Evolutionary conservation across 1,284 basidiomycete species (phyloP), one percentile per base, ranked within the genome.

Genomic region (Apiotrichum sp.): DNA sequence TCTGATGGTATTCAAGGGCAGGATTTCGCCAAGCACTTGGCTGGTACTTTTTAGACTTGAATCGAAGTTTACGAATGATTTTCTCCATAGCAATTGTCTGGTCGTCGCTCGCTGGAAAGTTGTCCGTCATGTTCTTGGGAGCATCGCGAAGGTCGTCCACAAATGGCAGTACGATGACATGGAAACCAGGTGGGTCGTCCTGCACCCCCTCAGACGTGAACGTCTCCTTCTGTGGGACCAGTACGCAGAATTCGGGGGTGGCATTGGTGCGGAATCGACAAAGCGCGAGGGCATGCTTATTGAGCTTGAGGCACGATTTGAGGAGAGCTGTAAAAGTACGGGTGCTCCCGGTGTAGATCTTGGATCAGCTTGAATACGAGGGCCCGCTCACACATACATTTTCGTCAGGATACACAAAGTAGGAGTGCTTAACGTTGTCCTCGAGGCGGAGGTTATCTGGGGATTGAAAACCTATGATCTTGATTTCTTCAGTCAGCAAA

Each of bases 21-120:
- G 95, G 95, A 74, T 98, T 98, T 2, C 91, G 91, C 70, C 89
- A 93, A 33, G 85, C 85, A 70, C 95, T 90, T 2, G 93, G 89
- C 32, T 86, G 82, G 77, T 96, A 98, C 52, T 82, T 77, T 47
- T 85, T 84, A 55, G 85, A 84, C 76, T 89, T 90, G 61, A 90
- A 80, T 40, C 82, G 83, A 40, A 93, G 78, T 68, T 89, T 88
- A 67, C 85, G 83, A 52, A 98, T 84, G 80, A 92, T 85, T 52
- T 80, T 80, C 62, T 80, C 79, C 46, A 92, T 92, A 11, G 81
- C 79, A 1, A 86, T 81, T 53, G 84, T 82, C 58, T 88, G 79
- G 13, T 84, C 80, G 34, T 87, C 82, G 9, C 81, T 82, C 4
- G 90, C 92, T 86, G 53, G 1, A 67, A 50, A 84, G 71, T 46